Conservation (phyloP, 805 yeast genomes). For the Henningerozyma blattae region DNA sequence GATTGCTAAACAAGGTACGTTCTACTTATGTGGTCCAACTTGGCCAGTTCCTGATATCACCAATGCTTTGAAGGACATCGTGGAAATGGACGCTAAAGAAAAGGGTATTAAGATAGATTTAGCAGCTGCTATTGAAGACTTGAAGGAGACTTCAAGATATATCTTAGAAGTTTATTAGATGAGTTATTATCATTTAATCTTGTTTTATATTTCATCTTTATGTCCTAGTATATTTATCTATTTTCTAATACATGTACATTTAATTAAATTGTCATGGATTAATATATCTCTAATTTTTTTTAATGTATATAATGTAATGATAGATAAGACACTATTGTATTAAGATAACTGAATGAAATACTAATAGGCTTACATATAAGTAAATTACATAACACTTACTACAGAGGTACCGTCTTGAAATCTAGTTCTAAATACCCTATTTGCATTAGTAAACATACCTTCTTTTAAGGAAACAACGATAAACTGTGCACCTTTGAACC, state of each 20-base stretch:
- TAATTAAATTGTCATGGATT: neutral
- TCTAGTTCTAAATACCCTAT: conserved; percentile 82
- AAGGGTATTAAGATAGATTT: conserved; percentile 60
- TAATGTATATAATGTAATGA: too few species aligned
- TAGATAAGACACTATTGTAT: too few species aligned
- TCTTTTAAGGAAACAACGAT: conserved; percentile 94
- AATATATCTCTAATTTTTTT: too few species aligned
- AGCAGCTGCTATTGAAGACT: conserved; percentile 73
- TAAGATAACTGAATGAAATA: too few species aligned
- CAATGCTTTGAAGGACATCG: conserved; percentile 74
- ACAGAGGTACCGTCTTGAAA: conserved; percentile 96
- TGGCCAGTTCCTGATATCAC: conserved; percentile 99
- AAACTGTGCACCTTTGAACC: conserved; percentile 92
- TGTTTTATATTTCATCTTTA: neutral
- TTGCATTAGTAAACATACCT: conserved; percentile 97
- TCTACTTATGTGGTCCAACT: conserved; percentile 96
- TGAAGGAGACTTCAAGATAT: conserved; percentile 88
- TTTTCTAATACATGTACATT: neutral
- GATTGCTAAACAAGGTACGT: conserved; percentile 68
- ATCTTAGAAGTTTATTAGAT: conserved; percentile 79
- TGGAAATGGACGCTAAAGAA: conserved; percentile 54
- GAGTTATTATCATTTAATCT: neutral
- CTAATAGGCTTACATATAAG: too few species aligned
- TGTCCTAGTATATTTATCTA: neutral
- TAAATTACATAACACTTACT: conserved; percentile 61